These are phyloP conservation scores for Tetracladium marchalianum DNA, from an alignment of 495 filamentous ascomycete genomes.

Conservation along the genomic window DNA sequence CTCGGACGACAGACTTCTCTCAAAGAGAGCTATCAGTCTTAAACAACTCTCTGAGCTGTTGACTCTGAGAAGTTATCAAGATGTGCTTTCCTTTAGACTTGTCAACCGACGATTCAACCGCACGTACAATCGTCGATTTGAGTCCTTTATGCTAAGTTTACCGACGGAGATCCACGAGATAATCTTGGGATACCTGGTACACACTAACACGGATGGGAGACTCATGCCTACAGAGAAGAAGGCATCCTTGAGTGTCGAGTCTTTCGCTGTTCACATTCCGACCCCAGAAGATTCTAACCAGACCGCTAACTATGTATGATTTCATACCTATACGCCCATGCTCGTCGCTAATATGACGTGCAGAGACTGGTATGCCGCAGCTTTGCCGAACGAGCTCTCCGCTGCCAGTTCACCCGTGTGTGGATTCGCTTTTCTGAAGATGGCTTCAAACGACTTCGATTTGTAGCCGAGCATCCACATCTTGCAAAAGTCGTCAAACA, in stretches of 20 bases:
- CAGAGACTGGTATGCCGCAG: slow-evolving; percentile 46
- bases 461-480: slow-evolving; percentile 34
- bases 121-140: not conserved
- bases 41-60: too few relatives aligned
- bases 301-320: slow-evolving; percentile 22
- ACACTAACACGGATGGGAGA: slow-evolving; percentile 27
- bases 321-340: not conserved
- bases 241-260: slow-evolving; percentile 44
- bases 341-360: slow-evolving; percentile 32
- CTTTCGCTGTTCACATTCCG: slow-evolving; percentile 37
- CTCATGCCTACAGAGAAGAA: slow-evolving; percentile 32
- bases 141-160: slow-evolving; percentile 34
- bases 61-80: too few relatives aligned
- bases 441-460: slow-evolving; percentile 47
- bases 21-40: too few relatives aligned
- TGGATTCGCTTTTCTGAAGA: slow-evolving; percentile 48
- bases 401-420: slow-evolving; percentile 50
- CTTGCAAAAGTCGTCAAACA: slow-evolving; percentile 53
- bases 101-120: not conserved
- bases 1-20: too few relatives aligned
- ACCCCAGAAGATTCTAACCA: slow-evolving; percentile 30
- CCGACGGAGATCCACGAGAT: slow-evolving; percentile 52
- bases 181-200: slow-evolving; percentile 35
- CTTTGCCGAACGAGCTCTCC: slow-evolving; percentile 51
- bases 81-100: not conserved